Conservation (phyloP, 495 filamentous ascomycete genomes). For the Alectoria sarmentosa region DNA sequence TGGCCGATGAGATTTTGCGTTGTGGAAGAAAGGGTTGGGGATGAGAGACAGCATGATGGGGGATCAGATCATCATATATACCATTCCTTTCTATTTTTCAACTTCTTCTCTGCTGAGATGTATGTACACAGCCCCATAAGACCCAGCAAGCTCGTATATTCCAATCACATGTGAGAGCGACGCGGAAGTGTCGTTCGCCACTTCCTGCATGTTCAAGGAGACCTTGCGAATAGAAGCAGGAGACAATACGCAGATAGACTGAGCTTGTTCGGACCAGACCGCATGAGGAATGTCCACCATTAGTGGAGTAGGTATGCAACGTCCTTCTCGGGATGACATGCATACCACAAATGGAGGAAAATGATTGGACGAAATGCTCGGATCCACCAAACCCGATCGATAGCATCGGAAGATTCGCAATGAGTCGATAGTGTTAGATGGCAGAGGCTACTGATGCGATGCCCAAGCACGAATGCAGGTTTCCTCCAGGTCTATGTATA, state of each 20-base stretch:
- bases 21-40: not conserved
- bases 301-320: not conserved
- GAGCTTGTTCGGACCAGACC: not conserved
- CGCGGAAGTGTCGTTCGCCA: not conserved
- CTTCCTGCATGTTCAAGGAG: not conserved
- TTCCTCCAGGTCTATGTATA: not conserved
- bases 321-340: conserved; percentile 1
- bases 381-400: not conserved
- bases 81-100: not conserved
- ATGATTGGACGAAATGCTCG: not conserved
- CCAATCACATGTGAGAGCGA: not conserved
- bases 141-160: not conserved
- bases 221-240: not conserved
- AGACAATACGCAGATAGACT: not conserved
- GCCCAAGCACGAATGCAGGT: not conserved
- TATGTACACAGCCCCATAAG: not conserved
- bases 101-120: not conserved
- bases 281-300: not conserved
- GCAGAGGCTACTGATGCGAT: not conserved
- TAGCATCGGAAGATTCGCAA: not conserved
- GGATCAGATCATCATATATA: not conserved
- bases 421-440: not conserved
- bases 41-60: not conserved
- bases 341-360: not conserved
- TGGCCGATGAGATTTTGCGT: not conserved